Base-by-base conservation (phyloP, 163 green algal genomes). In the Volvox carteri region DNA sequence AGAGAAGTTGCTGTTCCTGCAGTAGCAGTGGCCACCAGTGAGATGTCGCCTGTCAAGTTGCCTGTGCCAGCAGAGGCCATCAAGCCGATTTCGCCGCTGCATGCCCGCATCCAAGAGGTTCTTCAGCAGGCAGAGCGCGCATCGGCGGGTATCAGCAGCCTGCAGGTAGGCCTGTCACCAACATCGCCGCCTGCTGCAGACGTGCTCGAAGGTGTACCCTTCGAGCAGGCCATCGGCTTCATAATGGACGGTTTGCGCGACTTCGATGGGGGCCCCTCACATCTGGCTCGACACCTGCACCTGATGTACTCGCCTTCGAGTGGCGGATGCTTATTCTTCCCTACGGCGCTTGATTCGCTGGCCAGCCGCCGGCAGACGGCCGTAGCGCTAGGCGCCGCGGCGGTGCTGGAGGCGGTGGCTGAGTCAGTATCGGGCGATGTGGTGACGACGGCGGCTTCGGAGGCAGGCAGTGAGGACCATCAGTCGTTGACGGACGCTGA, bases 161-260 rank as follows among this genome's bases (percentile, higher is more conserved):
- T 79, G 21, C 46, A 73, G 33, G 50, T 70, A 16, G 75, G 75
- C 11, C 37, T 70, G 37, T 56, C 48, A 18, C 46, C 75, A 12
- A 48, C 48, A 52, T 30, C 75, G 21, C 48, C 48, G 1, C 25
- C 35, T 2, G 81, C 46, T 12, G 72, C 54, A 19, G 52, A 89
- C 37, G 39, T 84, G 39, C 84, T 89, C 0, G 84, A 89, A n/a
- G 84, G 84, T 42, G 54, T 89, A 37, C 84, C 84, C 28, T 89
- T 89, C 37, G 72, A 84, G 12, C 84, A 89, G 84, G 84, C 84
- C 37, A 67, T 89, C 52, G 54, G 54, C 8, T 89, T 74, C 54
- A 89, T 89, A 39, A 65, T 89, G 52, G 70, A 58, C 21, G 54
- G 72, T 7, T 72, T 89, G 16, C 30, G 39, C 18, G 54, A 81